Evolutionary conservation across 148 eudicot species (phyloP).

Genomic region (Arbutus unedo): DNA sequence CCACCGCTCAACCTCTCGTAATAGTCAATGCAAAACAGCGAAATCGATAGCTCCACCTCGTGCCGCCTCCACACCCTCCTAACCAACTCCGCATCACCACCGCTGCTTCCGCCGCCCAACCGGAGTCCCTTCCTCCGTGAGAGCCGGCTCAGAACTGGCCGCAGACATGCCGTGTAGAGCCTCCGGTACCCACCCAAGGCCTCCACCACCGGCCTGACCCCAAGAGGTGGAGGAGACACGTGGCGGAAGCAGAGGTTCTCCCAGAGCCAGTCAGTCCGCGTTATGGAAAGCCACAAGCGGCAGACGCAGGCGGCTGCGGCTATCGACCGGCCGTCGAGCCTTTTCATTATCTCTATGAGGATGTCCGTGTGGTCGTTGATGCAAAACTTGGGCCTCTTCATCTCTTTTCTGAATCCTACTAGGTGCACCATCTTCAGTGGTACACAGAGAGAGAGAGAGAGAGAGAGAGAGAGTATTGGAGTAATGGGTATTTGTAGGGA

Average conservation of each 20-base stretch:
- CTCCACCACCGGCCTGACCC: slow-evolving; percentile 42
- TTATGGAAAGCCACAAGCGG: slow-evolving; percentile 51
- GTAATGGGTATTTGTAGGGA: slow-evolving; percentile 26
- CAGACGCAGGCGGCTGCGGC: slow-evolving; percentile 74
- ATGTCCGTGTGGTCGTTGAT: slow-evolving; percentile 74
- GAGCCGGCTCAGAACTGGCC: slow-evolving; percentile 44
- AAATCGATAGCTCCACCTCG: slow-evolving; percentile 71
- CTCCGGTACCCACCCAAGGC: slow-evolving; percentile 79
- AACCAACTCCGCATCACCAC: slow-evolving; percentile 20
- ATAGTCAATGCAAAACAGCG: slow-evolving; percentile 80
- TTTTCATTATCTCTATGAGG: slow-evolving; percentile 54
- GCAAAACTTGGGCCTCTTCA: slow-evolving; percentile 22
- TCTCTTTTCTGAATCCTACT: neutral
- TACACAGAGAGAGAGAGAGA: neutral
- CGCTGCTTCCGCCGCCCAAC: neutral
- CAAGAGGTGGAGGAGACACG: slow-evolving; percentile 35
- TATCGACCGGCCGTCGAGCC: slow-evolving; percentile 60
- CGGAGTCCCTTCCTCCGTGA: slow-evolving; percentile 3
- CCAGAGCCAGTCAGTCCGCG: slow-evolving; percentile 65
- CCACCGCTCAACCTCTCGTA: slow-evolving; percentile 58
- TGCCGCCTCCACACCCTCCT: slow-evolving; percentile 50
- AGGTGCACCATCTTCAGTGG: slow-evolving; percentile 16
- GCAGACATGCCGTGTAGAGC: slow-evolving; percentile 62
- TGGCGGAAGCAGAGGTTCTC: slow-evolving; percentile 81
- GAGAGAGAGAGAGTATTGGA: neutral